Evolutionary conservation across 2,329 filamentous ascomycete genomes (phyloP).

Genomic region (Ramularia collo-cygni): DNA sequence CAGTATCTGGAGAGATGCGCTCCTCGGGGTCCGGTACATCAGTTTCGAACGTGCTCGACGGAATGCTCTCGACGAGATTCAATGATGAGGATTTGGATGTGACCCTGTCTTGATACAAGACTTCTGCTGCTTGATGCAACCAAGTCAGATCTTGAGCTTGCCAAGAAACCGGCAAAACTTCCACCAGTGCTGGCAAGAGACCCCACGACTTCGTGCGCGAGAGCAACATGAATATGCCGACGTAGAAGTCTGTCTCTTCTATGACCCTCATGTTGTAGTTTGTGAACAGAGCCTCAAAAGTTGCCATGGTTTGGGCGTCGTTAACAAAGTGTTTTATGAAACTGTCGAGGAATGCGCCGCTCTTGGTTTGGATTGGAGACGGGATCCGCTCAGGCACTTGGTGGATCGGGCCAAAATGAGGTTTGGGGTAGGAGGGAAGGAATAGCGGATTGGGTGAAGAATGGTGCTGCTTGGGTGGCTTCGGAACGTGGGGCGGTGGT

Average conservation of each 20-base stretch:
- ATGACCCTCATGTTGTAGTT: conserved; percentile 9
- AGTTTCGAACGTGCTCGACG: too few species aligned
- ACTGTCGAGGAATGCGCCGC: conserved; percentile 7
- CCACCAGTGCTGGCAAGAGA: conserved; percentile 10
- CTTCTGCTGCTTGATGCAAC: conserved; percentile 10
- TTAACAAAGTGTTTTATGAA: conserved; percentile 8
- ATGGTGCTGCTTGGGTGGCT: too few species aligned
- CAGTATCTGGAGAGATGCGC: too few species aligned
- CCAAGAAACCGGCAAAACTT: conserved; percentile 14
- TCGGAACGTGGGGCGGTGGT: too few species aligned
- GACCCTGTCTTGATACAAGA: too few species aligned
- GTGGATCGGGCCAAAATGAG: background rate
- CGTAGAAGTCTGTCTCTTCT: conserved; percentile 13
- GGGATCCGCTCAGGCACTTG: too few species aligned
- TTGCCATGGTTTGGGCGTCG: conserved; percentile 2
- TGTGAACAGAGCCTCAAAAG: conserved; percentile 9
- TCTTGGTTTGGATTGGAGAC: conserved; percentile 1
- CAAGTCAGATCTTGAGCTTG: conserved; percentile 8
- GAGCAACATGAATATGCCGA: conserved; percentile 14
- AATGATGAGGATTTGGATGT: too few species aligned
- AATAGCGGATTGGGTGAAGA: background rate
- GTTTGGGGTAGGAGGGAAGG: background rate
- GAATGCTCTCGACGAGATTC: too few species aligned
- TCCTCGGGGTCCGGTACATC: too few species aligned
- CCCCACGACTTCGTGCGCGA: conserved; percentile 4